A percentile compares a stretch with the other conserved stretches of the same genome.
Conservation (phyloP, 1,284 basidiomycete species). For the Cryptococcus neoformans region DNA sequence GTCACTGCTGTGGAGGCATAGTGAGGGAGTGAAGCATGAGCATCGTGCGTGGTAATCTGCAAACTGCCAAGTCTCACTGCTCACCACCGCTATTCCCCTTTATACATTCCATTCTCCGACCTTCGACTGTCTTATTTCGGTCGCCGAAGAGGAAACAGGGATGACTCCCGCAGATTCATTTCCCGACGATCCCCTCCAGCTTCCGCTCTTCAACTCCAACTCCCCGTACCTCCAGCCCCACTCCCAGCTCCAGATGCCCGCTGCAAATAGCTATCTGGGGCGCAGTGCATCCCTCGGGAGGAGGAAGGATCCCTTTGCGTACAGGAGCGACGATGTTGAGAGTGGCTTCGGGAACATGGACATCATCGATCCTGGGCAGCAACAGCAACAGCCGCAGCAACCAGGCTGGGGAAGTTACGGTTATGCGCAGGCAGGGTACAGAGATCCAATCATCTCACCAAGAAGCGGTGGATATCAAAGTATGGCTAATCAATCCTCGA, state of each 20-base stretch:
- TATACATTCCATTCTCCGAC: neutral
- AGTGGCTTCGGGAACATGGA: constrained; percentile 42
- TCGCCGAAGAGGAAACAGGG: too few relatives aligned
- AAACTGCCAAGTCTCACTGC: neutral
- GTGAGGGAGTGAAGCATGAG: too few relatives aligned
- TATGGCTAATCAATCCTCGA: constrained; percentile 3
- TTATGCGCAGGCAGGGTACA: neutral
- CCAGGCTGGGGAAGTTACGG: neutral
- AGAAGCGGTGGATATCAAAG: constrained; percentile 10
- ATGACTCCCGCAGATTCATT: too few relatives aligned
- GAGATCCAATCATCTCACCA: constrained; percentile 2
- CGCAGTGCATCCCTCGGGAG: constrained; percentile 42
- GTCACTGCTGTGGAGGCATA: too few relatives aligned
- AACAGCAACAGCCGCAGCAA: neutral
- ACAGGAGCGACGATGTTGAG: constrained; percentile 48
- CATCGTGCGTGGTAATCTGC: too few relatives aligned
- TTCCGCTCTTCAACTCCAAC: neutral
- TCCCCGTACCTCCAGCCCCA: neutral
- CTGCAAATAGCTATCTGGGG: constrained; percentile 32
- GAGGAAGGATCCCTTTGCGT: constrained; percentile 46
- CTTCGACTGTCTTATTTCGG: too few relatives aligned
- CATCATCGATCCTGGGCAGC: constrained; percentile 11
- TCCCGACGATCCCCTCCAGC: too few relatives aligned
- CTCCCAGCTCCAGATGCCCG: constrained; percentile 12
- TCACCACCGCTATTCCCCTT: neutral